Conservation (phyloP, 2,329 filamentous ascomycete species). For the Alternaria arbusti region DNA sequence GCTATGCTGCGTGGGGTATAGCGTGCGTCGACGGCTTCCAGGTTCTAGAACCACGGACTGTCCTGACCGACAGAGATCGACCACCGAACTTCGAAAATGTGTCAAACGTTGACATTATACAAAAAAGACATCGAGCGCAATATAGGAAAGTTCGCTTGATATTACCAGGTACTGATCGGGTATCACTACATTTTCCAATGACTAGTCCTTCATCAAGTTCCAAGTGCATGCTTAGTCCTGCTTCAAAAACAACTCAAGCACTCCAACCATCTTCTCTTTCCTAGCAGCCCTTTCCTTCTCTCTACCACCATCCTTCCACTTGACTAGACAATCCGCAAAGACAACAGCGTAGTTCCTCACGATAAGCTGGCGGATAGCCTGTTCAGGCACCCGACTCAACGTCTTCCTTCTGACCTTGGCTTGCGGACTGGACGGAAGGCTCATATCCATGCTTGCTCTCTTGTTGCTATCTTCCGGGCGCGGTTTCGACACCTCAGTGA, state of each 20-base stretch:
- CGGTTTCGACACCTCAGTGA: constrained; percentile 45
- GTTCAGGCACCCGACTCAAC: constrained; percentile 54
- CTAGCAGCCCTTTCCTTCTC: constrained; percentile 66
- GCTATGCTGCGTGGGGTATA: constrained; percentile 1
- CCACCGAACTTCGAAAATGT: not conserved
- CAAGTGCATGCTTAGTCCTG: constrained; percentile 4
- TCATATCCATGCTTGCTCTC: constrained; percentile 34
- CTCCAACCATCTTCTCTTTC: constrained; percentile 68
- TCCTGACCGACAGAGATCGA: constrained; percentile 1
- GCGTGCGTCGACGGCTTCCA: not conserved
- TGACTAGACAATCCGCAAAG: constrained; percentile 69
- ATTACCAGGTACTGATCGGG: not conserved
- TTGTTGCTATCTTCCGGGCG: constrained; percentile 24
- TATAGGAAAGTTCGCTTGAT: not conserved
- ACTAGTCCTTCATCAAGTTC: not conserved
- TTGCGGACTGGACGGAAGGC: constrained; percentile 39
- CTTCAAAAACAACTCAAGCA: constrained; percentile 73
- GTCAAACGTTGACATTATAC: not conserved
- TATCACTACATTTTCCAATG: not conserved
- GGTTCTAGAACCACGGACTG: constrained; percentile 5
- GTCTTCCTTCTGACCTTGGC: constrained; percentile 47
- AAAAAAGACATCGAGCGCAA: not conserved
- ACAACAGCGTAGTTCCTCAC: constrained; percentile 69
- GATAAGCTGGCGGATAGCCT: constrained; percentile 64
- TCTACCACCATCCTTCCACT: constrained; percentile 50